Evolutionary conservation across 306 rosid genomes (phyloP).

Genomic region (Sicyos edulis): DNA sequence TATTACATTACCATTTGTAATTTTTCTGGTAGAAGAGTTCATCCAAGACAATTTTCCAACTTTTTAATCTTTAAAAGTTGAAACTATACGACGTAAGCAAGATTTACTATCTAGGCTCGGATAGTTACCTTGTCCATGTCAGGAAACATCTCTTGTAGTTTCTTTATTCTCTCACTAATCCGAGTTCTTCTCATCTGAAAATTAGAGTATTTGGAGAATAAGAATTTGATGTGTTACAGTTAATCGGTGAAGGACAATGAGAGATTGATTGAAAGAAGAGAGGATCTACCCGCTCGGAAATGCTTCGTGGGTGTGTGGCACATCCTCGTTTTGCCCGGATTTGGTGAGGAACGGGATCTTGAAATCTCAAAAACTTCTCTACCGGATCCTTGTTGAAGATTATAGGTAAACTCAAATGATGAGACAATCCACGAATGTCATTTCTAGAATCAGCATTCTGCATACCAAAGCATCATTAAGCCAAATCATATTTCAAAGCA

Average conservation of each 20-base stretch:
- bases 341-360: conserved; percentile 63
- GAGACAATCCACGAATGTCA: conserved; percentile 39
- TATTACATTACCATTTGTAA: too few species aligned
- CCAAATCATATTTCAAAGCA: background rate
- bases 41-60: too few species aligned
- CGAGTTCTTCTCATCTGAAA: conserved; percentile 73
- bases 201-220: conserved; percentile 1
- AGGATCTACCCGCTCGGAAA: conserved; percentile 68
- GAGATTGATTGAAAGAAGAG: background rate
- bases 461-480: background rate
- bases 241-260: background rate
- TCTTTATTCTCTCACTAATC: conserved; percentile 82
- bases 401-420: conserved; percentile 66
- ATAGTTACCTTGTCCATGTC: conserved; percentile 65
- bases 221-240: background rate
- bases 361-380: conserved; percentile 51
- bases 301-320: conserved; percentile 95
- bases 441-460: conserved; percentile 42
- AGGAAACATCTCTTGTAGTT: conserved; percentile 67
- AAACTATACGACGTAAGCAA: too few species aligned
- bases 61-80: background rate
- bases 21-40: too few species aligned
- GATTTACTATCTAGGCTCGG: background rate
- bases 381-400: conserved; percentile 38
- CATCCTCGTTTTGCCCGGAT: conserved; percentile 85